A percentile compares a stretch with the other conserved stretches of the same genome.
phyloP scores from a whole-genome alignment of 1,284 basidiomycete species.

The Neonothopanus nambi region DNA sequence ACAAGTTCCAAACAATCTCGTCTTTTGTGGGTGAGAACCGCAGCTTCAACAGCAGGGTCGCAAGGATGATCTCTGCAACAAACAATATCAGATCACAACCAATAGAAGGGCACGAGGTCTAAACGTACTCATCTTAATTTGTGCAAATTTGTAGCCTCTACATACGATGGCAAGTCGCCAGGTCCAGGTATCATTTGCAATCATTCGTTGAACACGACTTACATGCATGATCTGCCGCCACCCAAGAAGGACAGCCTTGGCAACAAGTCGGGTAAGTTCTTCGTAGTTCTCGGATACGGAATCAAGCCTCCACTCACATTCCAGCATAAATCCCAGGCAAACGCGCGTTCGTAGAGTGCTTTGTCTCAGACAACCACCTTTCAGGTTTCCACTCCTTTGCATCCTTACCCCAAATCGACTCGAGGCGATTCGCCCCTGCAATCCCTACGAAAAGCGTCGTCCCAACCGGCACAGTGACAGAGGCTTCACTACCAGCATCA shows the following conservation, averaged over 20 bases:
- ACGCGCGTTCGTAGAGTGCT: slow-evolving; percentile 11
- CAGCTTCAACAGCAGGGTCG: slow-evolving; percentile 33
- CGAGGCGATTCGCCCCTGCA: slow-evolving; percentile 36
- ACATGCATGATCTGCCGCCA: slow-evolving; percentile 42
- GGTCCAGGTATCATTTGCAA: neutral
- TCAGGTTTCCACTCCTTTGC: slow-evolving; percentile 34
- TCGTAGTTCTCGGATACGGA: neutral
- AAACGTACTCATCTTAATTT: slow-evolving; percentile 42
- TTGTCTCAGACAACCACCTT: slow-evolving; percentile 5
- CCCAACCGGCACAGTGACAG: slow-evolving; percentile 35
- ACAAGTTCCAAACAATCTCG: slow-evolving; percentile 43
- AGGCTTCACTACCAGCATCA: slow-evolving; percentile 11
- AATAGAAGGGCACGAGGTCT: neutral
- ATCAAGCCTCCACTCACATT: slow-evolving; percentile 31
- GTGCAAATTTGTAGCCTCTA: slow-evolving; percentile 42
- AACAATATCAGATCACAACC: neutral
- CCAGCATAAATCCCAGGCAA: slow-evolving; percentile 41
- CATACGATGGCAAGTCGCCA: neutral
- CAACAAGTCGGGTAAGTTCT: neutral
- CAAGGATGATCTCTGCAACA: slow-evolving; percentile 37
- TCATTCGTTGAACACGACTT: slow-evolving; percentile 21
- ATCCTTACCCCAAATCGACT: slow-evolving; percentile 41
- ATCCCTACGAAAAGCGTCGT: slow-evolving; percentile 42
- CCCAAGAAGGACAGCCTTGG: slow-evolving; percentile 42
- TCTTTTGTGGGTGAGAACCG: slow-evolving; percentile 32